Evolutionary conservation across 2,329 filamentous ascomycete species (phyloP), one percentile per base, ranked within the genome.

Genomic region (Plenodomus lindquistii): DNA sequence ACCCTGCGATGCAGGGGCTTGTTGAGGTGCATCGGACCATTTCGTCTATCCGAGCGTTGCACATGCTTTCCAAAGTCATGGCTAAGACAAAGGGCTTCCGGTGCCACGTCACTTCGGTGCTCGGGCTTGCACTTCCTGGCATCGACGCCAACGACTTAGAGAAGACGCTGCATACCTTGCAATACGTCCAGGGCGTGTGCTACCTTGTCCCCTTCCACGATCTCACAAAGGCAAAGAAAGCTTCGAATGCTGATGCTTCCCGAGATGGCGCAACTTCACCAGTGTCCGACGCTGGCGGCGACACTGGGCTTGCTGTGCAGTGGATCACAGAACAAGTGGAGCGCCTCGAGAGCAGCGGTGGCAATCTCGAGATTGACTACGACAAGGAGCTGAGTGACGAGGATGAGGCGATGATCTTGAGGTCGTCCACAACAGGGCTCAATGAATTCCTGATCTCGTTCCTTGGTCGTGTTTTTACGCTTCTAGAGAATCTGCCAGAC

Each of bases 71-170:
- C 55, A 90, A 91, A 68, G 85, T 92, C 63, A 95, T 99, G 83
- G 86, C 91, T 13, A 87, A 89, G 67, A 90, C 91, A 35, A 97
- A 96, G 73, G 94, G 94, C n/a, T 97, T 94, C 70, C 84, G 94
- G 51, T 97, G 94, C 66, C 94, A 99, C 70, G 86, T 99, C 55
- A 99, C 94, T 1, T 93, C 93, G 0, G 77, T 99, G 29, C 77
- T 99, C n/a, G 94, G 93, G 4, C 80, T 99, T 50, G 91, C 93
- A 4, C 78, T 99, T 24, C 95, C 95, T 0, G 95, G 94, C 18
- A 96, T 99, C 49, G 95, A 99, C 73, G 92, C 95, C 55, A 99
- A 99, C 68, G 94, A 99, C 73, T 77, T 99, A 20, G 92, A 94
- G 68, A 99, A 99, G 79, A 97, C 94, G 0, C 83, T 96, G 61